Evolutionary conservation across 2,329 filamentous ascomycete genomes (phyloP).

Genomic region (Taxawa tesnikishii): DNA sequence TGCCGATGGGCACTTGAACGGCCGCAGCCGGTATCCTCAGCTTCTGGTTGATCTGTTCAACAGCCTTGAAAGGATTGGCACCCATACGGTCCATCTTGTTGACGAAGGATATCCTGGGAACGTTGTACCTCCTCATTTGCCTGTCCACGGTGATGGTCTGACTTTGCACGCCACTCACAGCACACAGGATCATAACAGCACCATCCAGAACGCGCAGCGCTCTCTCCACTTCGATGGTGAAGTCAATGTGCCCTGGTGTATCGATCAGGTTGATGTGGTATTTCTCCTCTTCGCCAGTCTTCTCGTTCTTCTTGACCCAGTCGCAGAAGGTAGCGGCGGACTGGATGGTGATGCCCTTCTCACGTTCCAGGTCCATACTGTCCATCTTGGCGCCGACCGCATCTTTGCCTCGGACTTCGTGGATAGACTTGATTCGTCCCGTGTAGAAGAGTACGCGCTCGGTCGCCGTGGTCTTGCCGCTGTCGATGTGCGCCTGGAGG

Average conservation of each 20-base stretch:
- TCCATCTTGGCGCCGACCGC: slow-evolving; percentile 98
- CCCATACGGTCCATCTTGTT: slow-evolving; percentile 99
- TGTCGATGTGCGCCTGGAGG: slow-evolving; percentile 69
- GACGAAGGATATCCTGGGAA: slow-evolving; percentile 88
- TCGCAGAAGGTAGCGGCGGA: slow-evolving; percentile 96
- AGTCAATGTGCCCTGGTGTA: slow-evolving; percentile 96
- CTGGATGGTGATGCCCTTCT: slow-evolving; percentile 98
- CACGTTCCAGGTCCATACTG: slow-evolving; percentile 96
- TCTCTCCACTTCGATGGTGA: slow-evolving; percentile 96
- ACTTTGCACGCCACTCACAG: slow-evolving; percentile 91
- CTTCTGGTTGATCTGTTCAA: slow-evolving; percentile 96
- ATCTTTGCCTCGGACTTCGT: slow-evolving; percentile 93
- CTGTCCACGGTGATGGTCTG: slow-evolving; percentile 97
- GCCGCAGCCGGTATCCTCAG: slow-evolving; percentile 87
- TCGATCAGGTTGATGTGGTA: slow-evolving; percentile 99
- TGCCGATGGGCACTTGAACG: slow-evolving; percentile 85
- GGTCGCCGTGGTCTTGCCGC: slow-evolving; percentile 91
- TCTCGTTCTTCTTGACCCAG: slow-evolving; percentile 63
- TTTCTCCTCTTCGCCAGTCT: slow-evolving; percentile 61
- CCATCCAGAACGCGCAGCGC: slow-evolving; percentile 90
- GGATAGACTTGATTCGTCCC: slow-evolving; percentile 89
- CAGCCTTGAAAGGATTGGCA: slow-evolving; percentile 92
- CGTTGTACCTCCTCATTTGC: slow-evolving; percentile 97
- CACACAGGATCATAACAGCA: slow-evolving; percentile 96
- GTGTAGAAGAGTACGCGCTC: slow-evolving; percentile 98